phyloP scores from a whole-genome alignment of 2,329 filamentous ascomycete genomes.

The Colletotrichum trifolii region DNA sequence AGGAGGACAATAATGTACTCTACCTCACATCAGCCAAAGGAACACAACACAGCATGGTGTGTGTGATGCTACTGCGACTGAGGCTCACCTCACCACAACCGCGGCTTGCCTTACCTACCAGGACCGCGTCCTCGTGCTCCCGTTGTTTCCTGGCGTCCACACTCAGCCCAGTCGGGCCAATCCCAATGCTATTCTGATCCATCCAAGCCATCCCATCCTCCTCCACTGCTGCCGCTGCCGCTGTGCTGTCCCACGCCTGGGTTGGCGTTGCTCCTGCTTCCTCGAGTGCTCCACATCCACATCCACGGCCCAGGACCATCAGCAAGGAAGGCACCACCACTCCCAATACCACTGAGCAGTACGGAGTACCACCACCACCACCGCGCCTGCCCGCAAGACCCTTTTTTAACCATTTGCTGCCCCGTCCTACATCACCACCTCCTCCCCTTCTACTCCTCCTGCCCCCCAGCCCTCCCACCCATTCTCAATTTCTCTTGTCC shows the following conservation, averaged over 20 bases:
- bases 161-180: conserved; percentile 30
- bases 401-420: conserved; percentile 38
- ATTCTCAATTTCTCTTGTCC: conserved; percentile 17
- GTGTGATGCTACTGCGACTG: no score
- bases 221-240: conserved; percentile 24
- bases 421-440: conserved; percentile 30
- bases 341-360: no score
- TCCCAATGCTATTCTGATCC: conserved; percentile 34
- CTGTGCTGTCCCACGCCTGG: conserved; percentile 14
- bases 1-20: background rate
- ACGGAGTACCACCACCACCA: conserved; percentile 14
- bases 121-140: no score
- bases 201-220: conserved; percentile 29
- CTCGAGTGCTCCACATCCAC: no score
- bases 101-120: conserved; percentile 8
- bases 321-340: no score
- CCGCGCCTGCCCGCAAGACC: conserved; percentile 30
- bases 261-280: no score
- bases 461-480: conserved; percentile 31
- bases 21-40: background rate
- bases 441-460: conserved; percentile 33
- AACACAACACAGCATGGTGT: no score
- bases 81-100: conserved; percentile 9
- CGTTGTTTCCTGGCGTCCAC: conserved; percentile 1
- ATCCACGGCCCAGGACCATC: no score